Percentiles rank a stretch among this genome's conserved stretches.
Conservation (phyloP, 2,329 filamentous ascomycete species). For the Fusarium verticillioides region DNA sequence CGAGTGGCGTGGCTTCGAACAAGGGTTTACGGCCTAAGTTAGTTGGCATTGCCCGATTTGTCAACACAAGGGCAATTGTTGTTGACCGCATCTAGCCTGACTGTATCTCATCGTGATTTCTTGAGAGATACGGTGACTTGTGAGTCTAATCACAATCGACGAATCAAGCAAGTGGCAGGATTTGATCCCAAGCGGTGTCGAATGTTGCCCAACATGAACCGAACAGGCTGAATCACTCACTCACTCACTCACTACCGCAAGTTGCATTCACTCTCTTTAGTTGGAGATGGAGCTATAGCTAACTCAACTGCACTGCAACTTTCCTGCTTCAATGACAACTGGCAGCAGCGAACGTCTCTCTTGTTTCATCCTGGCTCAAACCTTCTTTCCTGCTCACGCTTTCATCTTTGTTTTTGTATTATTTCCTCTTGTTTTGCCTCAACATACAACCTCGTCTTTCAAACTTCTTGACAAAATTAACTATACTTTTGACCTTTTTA, state of each 20-base stretch:
- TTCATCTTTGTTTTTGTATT: constrained; percentile 14
- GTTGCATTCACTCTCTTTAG: neutral
- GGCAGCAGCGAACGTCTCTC: constrained; percentile 9
- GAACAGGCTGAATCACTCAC: constrained; percentile 17
- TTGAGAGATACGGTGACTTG: constrained; percentile 20
- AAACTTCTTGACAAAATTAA: neutral
- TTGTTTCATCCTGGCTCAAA: neutral
- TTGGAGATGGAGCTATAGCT: constrained; percentile 4
- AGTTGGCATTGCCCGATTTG: constrained; percentile 44
- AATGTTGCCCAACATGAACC: constrained; percentile 26
- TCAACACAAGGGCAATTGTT: constrained; percentile 30
- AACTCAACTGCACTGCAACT: constrained; percentile 7
- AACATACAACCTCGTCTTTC: neutral
- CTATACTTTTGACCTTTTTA: neutral
- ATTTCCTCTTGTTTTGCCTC: neutral
- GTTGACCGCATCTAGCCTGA: constrained; percentile 41
- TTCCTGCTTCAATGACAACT: constrained; percentile 16
- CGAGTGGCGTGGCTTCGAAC: constrained; percentile 41
- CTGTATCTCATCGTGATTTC: constrained; percentile 33
- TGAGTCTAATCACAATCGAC: constrained; percentile 27
- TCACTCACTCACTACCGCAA: constrained; percentile 13
- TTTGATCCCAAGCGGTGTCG: constrained; percentile 20
- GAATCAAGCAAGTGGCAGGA: neutral
- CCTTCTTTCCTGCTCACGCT: constrained; percentile 9
- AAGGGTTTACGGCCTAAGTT: constrained; percentile 37